Base-by-base conservation (phyloP, 768 basidiomycete species). In the Leucogyrophana mollusca region DNA sequence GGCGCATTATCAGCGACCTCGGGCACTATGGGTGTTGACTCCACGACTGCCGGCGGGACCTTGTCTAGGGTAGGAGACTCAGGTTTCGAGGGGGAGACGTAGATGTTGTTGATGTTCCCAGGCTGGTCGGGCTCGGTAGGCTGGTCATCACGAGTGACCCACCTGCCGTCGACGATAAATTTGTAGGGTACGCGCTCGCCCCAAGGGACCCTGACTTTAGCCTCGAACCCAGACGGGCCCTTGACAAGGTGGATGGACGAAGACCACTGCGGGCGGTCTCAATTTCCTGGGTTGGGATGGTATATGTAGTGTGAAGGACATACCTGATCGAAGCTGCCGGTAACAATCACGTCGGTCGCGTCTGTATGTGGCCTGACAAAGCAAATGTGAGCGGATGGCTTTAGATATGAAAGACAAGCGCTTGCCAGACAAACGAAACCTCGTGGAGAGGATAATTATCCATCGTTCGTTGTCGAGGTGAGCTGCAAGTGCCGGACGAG, bases 261-360 rank as follows among this genome's bases (percentile, higher is more conserved):
- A 21, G 80, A 72, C 85, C 85, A 88, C 85, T 86, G 46, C 9
- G 35, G 10, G 30, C 23, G 4, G 35, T 16, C 35, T 45, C 5
- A 32, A 41, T 3, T 35, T n/a, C n/a, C n/a, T n/a, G n/a, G n/a
- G n/a, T n/a, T 25, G 33, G 21, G 34, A 47, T 35, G 17, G 33
- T 33, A 24, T 22, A 22, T 33, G 18, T 41, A 34, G 43, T 25
- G 41, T 8, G 37, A 20, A n/a, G 24, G 16, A 39, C 80, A 53
- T 60, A 87, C 88, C 65, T 85, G 68, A 73, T 91, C 88, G 61
- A 90, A 91, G 23, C 83, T 77, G 30, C 89, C 89, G 17, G 86
- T 88, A 46, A 84, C 78, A 58, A 87, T 75, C 51, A 89, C 87
- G 39, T 70, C 64, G 39, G 58, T 69, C 34, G 84, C 76, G 40